Conservation (phyloP, 805 yeast genomes). For the Dipodascopsis tothii region DNA sequence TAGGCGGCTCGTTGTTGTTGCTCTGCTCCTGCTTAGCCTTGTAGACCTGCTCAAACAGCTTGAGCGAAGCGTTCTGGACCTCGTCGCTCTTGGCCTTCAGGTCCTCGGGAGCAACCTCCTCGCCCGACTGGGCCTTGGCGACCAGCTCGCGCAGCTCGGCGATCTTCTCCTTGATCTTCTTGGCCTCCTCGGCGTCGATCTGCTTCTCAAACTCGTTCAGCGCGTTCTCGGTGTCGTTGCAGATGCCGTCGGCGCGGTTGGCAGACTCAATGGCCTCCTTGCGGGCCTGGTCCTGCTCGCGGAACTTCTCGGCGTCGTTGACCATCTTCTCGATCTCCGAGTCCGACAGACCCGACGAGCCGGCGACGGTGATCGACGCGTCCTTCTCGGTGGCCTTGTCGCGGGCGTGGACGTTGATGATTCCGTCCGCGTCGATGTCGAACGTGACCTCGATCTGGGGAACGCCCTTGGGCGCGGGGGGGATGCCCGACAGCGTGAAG, state of each 20-base stretch:
- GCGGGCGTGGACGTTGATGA: slow-evolving; percentile 88
- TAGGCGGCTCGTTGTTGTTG: slow-evolving; percentile 12
- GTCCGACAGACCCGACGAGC: slow-evolving; percentile 87
- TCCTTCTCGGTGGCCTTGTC: slow-evolving; percentile 92
- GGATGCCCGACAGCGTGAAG: slow-evolving; percentile 91
- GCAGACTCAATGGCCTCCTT: slow-evolving; percentile 78
- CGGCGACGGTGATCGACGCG: slow-evolving; percentile 92
- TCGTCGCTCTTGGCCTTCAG: slow-evolving; percentile 77
- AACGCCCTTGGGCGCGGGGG: slow-evolving; percentile 92
- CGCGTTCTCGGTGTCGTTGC: slow-evolving; percentile 84
- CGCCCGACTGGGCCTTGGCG: slow-evolving; percentile 61
- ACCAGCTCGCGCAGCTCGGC: slow-evolving; percentile 64
- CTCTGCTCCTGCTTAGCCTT: slow-evolving; percentile 35
- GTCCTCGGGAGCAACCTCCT: slow-evolving; percentile 54
- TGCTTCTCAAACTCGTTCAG: slow-evolving; percentile 67
- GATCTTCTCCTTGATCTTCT: slow-evolving; percentile 48
- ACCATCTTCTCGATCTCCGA: slow-evolving; percentile 87
- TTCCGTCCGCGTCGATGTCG: slow-evolving; percentile 96
- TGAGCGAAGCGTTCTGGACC: slow-evolving; percentile 70
- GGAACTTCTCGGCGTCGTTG: slow-evolving; percentile 79
- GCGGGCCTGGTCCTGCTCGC: slow-evolving; percentile 80
- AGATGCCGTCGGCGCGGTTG: slow-evolving; percentile 74
- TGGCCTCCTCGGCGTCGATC: slow-evolving; percentile 51
- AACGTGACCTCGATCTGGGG: slow-evolving; percentile 91
- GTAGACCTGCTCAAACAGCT: slow-evolving; percentile 72